A percentile compares a stretch with the other conserved stretches of the same genome.
Evolutionary conservation across 345 rosid genomes (phyloP).

Genomic region (Eucalyptus lansdowneana): DNA sequence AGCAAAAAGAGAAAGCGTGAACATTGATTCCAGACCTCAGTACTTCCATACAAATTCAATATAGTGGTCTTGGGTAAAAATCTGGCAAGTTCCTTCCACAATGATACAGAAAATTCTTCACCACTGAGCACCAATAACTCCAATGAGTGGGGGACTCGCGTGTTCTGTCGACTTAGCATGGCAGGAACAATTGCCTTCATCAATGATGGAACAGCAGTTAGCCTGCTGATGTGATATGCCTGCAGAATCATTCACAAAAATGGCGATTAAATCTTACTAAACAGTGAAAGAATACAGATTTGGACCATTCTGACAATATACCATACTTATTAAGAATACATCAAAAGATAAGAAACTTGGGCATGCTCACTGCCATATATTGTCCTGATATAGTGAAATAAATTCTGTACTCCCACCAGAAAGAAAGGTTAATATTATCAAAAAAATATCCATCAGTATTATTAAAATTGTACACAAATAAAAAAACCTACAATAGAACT

Average conservation of each 20-base stretch:
- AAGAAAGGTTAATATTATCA: background rate
- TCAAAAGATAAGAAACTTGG: background rate
- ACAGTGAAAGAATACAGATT: background rate
- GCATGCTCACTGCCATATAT: background rate
- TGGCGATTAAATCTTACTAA: background rate
- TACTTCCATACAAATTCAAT: conserved; percentile 87
- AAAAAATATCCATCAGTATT: background rate
- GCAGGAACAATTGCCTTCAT: conserved; percentile 64
- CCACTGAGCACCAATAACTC: conserved; percentile 80
- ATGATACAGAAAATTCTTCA: conserved; percentile 62
- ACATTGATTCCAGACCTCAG: conserved; percentile 55
- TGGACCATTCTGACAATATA: background rate
- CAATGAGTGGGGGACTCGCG: conserved; percentile 34
- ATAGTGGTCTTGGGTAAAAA: conserved; percentile 59
- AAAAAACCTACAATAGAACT: background rate
- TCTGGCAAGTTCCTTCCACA: conserved; percentile 61
- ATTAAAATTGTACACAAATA: background rate
- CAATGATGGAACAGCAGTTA: conserved; percentile 76
- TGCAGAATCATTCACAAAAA: conserved; percentile 1
- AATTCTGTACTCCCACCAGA: background rate
- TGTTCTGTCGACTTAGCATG: conserved; percentile 28
- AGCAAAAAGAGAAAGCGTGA: background rate
- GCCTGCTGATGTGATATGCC: conserved; percentile 74
- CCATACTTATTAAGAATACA: background rate
- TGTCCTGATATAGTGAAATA: background rate